Conservation (phyloP, 495 filamentous ascomycete genomes). For the Penicillium taxi region DNA sequence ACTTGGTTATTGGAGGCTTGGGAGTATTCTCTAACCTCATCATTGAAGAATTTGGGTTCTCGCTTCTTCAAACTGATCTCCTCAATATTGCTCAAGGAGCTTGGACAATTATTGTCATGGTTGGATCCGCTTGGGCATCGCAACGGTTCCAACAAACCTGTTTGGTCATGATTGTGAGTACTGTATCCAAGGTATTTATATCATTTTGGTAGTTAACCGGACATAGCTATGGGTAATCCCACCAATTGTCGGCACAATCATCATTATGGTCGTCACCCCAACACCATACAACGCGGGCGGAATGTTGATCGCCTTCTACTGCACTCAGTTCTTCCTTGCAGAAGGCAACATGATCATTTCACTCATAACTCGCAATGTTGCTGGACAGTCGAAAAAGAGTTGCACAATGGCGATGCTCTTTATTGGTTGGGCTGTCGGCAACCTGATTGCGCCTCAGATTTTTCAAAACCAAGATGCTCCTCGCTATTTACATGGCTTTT, state of each 20-base stretch:
- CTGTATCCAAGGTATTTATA: no score
- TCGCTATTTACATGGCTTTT: constrained; percentile 31
- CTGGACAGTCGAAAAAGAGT: constrained; percentile 59
- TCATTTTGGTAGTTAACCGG: no score
- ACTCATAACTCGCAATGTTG: constrained; percentile 54
- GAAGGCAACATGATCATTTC: constrained; percentile 47
- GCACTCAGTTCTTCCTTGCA: constrained; percentile 47
- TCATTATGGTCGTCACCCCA: constrained; percentile 7
- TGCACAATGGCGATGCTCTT: constrained; percentile 35
- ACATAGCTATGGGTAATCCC: constrained; percentile 54
- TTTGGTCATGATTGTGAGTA: constrained; percentile 52
- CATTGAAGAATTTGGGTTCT: constrained; percentile 35
- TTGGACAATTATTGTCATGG: constrained; percentile 57
- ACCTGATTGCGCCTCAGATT: constrained; percentile 39
- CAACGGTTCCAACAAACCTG: constrained; percentile 54
- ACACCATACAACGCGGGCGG: constrained; percentile 36
- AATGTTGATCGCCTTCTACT: constrained; percentile 53
- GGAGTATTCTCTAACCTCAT: constrained; percentile 60
- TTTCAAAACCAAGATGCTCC: constrained; percentile 29
- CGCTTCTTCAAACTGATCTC: constrained; percentile 31
- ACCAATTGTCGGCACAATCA: constrained; percentile 27
- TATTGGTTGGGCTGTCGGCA: constrained; percentile 34
- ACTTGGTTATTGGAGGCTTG: constrained; percentile 54
- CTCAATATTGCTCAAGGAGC: constrained; percentile 59
- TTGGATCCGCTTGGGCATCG: constrained; percentile 52